These are phyloP conservation scores for Camelina sativa DNA, from an alignment of 345 rosid genomes.

Conservation along the genomic window DNA sequence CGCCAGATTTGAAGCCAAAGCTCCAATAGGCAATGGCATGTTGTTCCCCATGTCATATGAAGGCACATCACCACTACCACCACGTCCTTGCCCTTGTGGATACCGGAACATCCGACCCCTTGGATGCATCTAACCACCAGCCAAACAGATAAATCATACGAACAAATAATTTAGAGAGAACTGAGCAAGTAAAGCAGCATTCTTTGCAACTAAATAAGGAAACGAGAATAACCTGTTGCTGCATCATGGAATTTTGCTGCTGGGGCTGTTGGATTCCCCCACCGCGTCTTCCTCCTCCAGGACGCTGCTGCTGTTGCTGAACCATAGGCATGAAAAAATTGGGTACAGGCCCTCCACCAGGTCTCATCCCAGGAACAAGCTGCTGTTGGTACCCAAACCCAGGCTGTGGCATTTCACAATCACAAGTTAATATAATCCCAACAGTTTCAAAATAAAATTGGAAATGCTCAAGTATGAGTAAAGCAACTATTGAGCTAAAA, in stretches of 20 bases:
- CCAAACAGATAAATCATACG: neutral
- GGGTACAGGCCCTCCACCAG: slow-evolving; percentile 72
- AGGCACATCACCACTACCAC: slow-evolving; percentile 57
- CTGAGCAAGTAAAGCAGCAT: neutral
- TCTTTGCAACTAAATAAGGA: neutral
- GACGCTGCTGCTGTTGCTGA: slow-evolving; percentile 91
- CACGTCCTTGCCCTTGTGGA: slow-evolving; percentile 85
- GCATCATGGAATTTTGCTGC: slow-evolving; percentile 81
- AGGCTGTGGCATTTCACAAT: slow-evolving; percentile 56
- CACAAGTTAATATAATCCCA: slow-evolving; percentile 12
- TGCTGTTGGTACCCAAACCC: slow-evolving; percentile 96
- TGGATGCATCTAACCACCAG: slow-evolving; percentile 66
- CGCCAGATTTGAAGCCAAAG: slow-evolving; percentile 86
- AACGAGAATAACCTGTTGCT: slow-evolving; percentile 54
- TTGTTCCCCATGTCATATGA: slow-evolving; percentile 69
- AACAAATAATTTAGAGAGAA: neutral
- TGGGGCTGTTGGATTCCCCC: slow-evolving; percentile 77
- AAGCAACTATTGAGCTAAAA: too few relatives aligned
- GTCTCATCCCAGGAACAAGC: slow-evolving; percentile 93
- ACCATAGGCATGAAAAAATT: slow-evolving; percentile 92
- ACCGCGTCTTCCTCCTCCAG: slow-evolving; percentile 73
- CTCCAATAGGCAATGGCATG: slow-evolving; percentile 71
- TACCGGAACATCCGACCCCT: slow-evolving; percentile 70
- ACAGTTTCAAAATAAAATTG: neutral
- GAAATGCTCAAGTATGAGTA: neutral